These are phyloP conservation scores for Mycena rebaudengoi DNA, from an alignment of 768 basidiomycete species.

Conservation along the genomic window DNA sequence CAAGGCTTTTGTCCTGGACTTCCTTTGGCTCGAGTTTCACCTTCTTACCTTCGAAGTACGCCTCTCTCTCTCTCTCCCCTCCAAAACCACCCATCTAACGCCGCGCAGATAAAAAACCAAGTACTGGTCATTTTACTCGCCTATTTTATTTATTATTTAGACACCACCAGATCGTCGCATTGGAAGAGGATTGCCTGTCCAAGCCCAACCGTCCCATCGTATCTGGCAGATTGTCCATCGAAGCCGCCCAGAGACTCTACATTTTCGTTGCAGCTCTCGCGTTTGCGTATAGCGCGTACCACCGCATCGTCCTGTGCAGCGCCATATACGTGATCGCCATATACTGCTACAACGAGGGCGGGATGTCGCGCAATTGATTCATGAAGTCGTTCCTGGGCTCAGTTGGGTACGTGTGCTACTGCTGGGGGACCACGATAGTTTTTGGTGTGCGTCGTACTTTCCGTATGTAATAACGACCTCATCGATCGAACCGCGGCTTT, in stretches of 20 bases:
- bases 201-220: conserved; percentile 32
- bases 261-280: conserved; percentile 8
- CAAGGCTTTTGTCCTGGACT: no score
- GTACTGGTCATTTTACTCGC: no score
- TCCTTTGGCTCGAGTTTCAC: no score
- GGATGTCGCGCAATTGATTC: conserved; percentile 22
- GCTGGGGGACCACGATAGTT: conserved; percentile 32
- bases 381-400: conserved; percentile 28
- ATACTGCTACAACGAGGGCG: conserved; percentile 31
- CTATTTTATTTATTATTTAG: no score
- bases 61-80: no score
- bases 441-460: conserved; percentile 21
- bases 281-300: conserved; percentile 20
- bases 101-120: no score
- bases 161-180: conserved; percentile 23
- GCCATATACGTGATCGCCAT: conserved; percentile 29
- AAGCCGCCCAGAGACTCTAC: conserved; percentile 24
- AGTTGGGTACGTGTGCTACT: conserved; percentile 31
- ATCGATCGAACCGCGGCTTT: no score
- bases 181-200: conserved; percentile 31
- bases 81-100: no score
- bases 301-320: conserved; percentile 21
- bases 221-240: conserved; percentile 28
- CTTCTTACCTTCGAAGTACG: no score
- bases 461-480: background rate